Evolutionary conservation across 2,329 filamentous ascomycete species (phyloP).

Genomic region (Aspergillus cejpii): DNA sequence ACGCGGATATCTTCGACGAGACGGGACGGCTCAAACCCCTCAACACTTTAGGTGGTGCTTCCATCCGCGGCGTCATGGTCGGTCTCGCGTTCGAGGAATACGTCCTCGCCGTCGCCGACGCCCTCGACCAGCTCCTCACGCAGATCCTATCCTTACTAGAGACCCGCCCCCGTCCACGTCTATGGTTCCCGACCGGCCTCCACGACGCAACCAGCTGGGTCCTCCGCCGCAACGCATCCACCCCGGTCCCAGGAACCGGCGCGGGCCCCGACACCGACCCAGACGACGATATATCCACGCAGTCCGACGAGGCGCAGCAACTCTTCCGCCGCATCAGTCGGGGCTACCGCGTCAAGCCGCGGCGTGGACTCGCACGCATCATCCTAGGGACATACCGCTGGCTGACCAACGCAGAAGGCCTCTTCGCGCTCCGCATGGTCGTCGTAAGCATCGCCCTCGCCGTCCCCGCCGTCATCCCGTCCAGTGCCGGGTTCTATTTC

Average conservation of each 20-base stretch:
- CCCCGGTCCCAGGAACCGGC: constrained; percentile 17
- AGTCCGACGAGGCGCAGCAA: constrained; percentile 32
- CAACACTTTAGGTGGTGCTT: constrained; percentile 38
- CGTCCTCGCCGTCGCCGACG: constrained; percentile 24
- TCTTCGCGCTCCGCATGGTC: constrained; percentile 47
- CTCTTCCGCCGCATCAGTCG: constrained; percentile 35
- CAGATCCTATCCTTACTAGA: constrained; percentile 35
- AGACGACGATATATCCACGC: constrained; percentile 20
- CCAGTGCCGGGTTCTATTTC: constrained; percentile 46
- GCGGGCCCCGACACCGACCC: constrained; percentile 20
- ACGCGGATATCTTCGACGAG: constrained; percentile 14
- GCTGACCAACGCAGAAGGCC: constrained; percentile 39
- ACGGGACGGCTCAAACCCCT: constrained; percentile 25
- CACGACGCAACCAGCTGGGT: constrained; percentile 39
- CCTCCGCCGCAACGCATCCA: constrained; percentile 18
- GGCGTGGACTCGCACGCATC: constrained; percentile 20
- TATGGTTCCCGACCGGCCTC: constrained; percentile 43
- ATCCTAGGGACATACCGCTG: constrained; percentile 32
- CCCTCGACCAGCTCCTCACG: constrained; percentile 25
- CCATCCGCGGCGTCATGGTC: constrained; percentile 38
- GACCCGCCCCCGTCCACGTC: constrained; percentile 29
- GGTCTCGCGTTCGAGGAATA: constrained; percentile 44
- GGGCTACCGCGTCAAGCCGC: constrained; percentile 19
- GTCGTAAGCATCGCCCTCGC: constrained; percentile 42
- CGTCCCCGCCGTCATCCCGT: constrained; percentile 41